These are phyloP conservation scores for Sclerotinia borealis DNA, from an alignment of 2,329 filamentous ascomycete species.

Conservation along the genomic window DNA sequence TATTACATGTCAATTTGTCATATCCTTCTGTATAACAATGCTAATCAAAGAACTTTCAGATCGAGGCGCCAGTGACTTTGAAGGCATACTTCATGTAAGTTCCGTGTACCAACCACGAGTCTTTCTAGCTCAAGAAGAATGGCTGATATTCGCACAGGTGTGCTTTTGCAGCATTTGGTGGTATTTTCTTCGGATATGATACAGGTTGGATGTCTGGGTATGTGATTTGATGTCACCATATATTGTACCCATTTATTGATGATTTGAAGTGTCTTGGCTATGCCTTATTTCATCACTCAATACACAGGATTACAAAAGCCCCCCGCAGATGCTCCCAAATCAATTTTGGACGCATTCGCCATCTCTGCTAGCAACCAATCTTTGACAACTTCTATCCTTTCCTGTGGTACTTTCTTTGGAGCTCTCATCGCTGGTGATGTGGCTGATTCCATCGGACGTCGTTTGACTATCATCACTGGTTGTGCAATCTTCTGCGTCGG, in stretches of 20 bases:
- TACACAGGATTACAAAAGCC: constrained; percentile 16
- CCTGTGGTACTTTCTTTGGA: constrained; percentile 73
- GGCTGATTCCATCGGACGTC: constrained; percentile 67
- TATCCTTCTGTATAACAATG: neutral
- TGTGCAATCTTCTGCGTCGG: constrained; percentile 64
- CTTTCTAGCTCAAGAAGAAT: neutral
- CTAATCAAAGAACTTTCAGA: neutral
- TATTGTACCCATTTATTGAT: neutral
- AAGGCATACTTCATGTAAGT: constrained; percentile 11
- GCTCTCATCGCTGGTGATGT: constrained; percentile 72
- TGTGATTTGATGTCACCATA: neutral
- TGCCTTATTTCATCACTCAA: constrained; percentile 22
- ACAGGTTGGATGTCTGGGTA: constrained; percentile 57
- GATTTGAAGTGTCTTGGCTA: constrained; percentile 16
- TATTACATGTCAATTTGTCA: neutral
- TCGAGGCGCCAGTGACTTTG: constrained; percentile 8
- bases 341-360: constrained; percentile 20
- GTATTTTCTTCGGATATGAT: constrained; percentile 56
- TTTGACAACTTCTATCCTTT: constrained; percentile 64
- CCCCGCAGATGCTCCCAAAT: neutral
- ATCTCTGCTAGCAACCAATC: constrained; percentile 46
- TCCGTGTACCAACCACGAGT: neutral
- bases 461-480: constrained; percentile 56
- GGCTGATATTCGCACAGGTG: constrained; percentile 34
- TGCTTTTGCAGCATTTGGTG: constrained; percentile 59